A percentile compares a stretch with the other conserved stretches of the same genome.
Conservation (phyloP, 306 rosid species). For the Cicer arietinum region DNA sequence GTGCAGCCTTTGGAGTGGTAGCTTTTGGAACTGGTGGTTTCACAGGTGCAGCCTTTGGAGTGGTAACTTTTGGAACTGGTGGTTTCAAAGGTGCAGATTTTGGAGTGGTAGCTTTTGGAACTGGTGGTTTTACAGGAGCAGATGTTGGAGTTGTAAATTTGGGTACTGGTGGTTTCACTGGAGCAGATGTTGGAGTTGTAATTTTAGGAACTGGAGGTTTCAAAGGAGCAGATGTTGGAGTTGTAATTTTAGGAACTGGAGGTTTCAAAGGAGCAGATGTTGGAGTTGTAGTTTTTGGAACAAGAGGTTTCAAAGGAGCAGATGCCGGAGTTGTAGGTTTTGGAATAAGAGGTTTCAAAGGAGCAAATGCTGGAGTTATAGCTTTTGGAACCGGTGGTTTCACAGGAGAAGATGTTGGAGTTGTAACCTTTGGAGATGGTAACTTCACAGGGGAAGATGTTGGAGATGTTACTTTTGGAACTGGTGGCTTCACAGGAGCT, state of each 20-base stretch:
- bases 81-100: constrained; percentile 16
- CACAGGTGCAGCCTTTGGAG: constrained; percentile 32
- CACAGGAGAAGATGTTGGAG: constrained; percentile 26
- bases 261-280: constrained; percentile 22
- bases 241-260: not conserved
- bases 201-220: constrained; percentile 15
- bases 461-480: constrained; percentile 1
- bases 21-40: constrained; percentile 13
- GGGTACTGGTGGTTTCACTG: constrained; percentile 10
- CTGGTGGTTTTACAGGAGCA: constrained; percentile 31
- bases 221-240: constrained; percentile 25
- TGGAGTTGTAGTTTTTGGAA: constrained; percentile 24
- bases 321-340: constrained; percentile 8
- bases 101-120: constrained; percentile 9
- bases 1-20: constrained; percentile 22
- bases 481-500: not conserved
- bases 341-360: not conserved
- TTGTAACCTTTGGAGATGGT: constrained; percentile 14
- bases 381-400: constrained; percentile 24
- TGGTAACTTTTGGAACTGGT: constrained; percentile 5
- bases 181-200: constrained; percentile 17
- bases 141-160: not conserved
- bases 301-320: constrained; percentile 16
- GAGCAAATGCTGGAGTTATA: constrained; percentile 17
- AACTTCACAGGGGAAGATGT: constrained; percentile 27